phyloP scores from a whole-genome alignment of 176 grass and related monocot genomes.

The Phragmites australis region DNA sequence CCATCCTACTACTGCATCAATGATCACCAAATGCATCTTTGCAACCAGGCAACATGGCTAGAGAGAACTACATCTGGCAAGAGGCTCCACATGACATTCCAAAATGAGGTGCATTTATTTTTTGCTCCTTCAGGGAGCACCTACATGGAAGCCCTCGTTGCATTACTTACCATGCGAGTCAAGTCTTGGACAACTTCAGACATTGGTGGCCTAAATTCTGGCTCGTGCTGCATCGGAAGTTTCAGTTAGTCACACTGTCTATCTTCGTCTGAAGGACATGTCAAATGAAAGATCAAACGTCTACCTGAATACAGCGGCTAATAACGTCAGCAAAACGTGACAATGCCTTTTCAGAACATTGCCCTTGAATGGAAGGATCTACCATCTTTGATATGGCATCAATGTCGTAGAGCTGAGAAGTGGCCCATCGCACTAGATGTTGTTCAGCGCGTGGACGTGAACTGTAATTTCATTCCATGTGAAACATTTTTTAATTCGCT shows the following conservation, averaged over 20 bases:
- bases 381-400: constrained; percentile 83
- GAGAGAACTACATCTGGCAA: not conserved
- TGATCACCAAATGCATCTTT: constrained; percentile 22
- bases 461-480: constrained; percentile 50
- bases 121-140: not conserved
- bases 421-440: constrained; percentile 92
- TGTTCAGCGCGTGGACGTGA: constrained; percentile 78
- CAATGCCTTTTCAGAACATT: constrained; percentile 79
- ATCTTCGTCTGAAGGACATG: not conserved
- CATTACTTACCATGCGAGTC: constrained; percentile 59
- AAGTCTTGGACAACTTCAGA: constrained; percentile 94
- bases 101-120: not conserved
- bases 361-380: constrained; percentile 74
- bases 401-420: constrained; percentile 80
- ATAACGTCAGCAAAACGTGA: constrained; percentile 88
- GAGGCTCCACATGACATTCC: not conserved
- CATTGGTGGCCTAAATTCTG: constrained; percentile 88
- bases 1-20: constrained; percentile 9
- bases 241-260: not conserved
- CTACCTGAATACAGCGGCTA: constrained; percentile 89
- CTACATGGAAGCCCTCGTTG: constrained; percentile 56
- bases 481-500: constrained; percentile 2
- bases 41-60: constrained; percentile 6
- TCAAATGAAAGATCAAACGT: constrained; percentile 6
- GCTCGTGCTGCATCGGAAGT: constrained; percentile 49